These are phyloP conservation scores for Epichloe gansuensis DNA, from an alignment of 2,329 filamentous ascomycete species.

Conservation along the genomic window DNA sequence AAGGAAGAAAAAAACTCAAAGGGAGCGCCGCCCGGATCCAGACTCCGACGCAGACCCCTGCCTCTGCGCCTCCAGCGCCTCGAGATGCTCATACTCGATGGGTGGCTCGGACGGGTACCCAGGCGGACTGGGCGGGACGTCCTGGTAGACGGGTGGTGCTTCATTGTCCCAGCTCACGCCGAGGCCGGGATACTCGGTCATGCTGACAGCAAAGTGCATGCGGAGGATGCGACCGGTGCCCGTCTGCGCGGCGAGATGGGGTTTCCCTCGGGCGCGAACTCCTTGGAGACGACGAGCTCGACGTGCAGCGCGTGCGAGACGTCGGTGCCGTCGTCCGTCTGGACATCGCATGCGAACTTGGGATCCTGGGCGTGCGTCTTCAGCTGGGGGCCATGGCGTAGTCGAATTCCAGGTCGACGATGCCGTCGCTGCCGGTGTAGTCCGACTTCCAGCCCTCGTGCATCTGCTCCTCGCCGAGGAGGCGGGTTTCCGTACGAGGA, in stretches of 20 bases:
- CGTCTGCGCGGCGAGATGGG: conserved; percentile 63
- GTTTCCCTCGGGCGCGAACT: conserved; percentile 64
- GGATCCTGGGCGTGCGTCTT: conserved; percentile 35
- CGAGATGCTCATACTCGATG: conserved; percentile 28
- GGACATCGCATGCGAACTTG: conserved; percentile 67
- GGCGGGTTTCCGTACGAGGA: conserved; percentile 60
- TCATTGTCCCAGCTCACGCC: conserved; percentile 97
- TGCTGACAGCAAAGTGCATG: conserved; percentile 75
- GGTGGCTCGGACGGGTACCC: conserved; percentile 38
- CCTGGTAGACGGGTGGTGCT: conserved; percentile 83
- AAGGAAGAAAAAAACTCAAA: neutral
- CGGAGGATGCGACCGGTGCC: conserved; percentile 82
- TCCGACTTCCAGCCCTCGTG: conserved; percentile 83
- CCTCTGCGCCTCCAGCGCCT: conserved; percentile 17
- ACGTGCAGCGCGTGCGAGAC: conserved; percentile 78
- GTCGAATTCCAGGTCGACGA: conserved; percentile 40
- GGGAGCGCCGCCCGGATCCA: conserved; percentile 5
- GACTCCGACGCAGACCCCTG: conserved; percentile 2
- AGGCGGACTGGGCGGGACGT: conserved; percentile 80
- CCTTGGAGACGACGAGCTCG: conserved; percentile 88
- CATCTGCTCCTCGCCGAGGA: conserved; percentile 70
- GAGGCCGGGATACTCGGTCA: conserved; percentile 75
- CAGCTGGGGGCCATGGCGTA: conserved; percentile 38
- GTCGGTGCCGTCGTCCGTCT: conserved; percentile 60
- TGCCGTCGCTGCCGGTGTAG: conserved; percentile 39